A percentile compares a stretch with the other conserved stretches of the same genome.
Conservation (phyloP, 1,284 basidiomycete genomes). For the Puccinia horiana region DNA sequence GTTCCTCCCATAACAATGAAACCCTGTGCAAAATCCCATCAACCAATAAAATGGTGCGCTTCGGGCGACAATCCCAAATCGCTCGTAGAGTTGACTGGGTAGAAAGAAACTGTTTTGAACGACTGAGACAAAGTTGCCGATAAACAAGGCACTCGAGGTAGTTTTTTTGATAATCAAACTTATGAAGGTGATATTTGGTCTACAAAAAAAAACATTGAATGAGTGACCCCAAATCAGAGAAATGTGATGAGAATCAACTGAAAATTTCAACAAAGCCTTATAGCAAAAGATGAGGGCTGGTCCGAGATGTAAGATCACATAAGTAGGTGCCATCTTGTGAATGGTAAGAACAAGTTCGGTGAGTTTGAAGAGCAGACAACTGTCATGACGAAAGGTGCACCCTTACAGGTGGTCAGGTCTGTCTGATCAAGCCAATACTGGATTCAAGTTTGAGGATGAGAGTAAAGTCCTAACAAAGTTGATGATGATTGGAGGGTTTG, state of each 20-base stretch:
- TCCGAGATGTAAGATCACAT: slow-evolving; percentile 44
- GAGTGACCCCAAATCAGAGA: background rate
- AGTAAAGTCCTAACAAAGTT: slow-evolving; percentile 39
- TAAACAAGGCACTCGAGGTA: slow-evolving; percentile 25
- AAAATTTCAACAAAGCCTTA: slow-evolving; percentile 37
- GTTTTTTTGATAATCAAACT: slow-evolving; percentile 29
- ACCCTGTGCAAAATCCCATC: slow-evolving; percentile 34
- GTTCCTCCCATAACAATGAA: slow-evolving; percentile 43
- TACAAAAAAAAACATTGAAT: background rate
- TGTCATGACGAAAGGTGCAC: slow-evolving; percentile 26
- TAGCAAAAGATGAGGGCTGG: slow-evolving; percentile 42
- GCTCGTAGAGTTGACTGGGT: slow-evolving; percentile 38
- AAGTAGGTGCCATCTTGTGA: slow-evolving; percentile 34
- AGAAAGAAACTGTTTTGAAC: slow-evolving; percentile 46
- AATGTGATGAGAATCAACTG: background rate
- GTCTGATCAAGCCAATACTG: slow-evolving; percentile 31
- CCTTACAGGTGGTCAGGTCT: background rate
- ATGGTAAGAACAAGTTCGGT: slow-evolving; percentile 4
- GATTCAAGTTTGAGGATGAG: slow-evolving; percentile 22
- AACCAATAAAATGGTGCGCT: slow-evolving; percentile 21
- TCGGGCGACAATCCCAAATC: slow-evolving; percentile 5
- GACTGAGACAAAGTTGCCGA: slow-evolving; percentile 31
- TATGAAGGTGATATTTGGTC: slow-evolving; percentile 40
- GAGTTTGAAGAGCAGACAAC: slow-evolving; percentile 34
- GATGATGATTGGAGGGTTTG: slow-evolving; percentile 23